Evolutionary conservation across 2,329 filamentous ascomycete species (phyloP).

Genomic region (Xylaria arbuscula): DNA sequence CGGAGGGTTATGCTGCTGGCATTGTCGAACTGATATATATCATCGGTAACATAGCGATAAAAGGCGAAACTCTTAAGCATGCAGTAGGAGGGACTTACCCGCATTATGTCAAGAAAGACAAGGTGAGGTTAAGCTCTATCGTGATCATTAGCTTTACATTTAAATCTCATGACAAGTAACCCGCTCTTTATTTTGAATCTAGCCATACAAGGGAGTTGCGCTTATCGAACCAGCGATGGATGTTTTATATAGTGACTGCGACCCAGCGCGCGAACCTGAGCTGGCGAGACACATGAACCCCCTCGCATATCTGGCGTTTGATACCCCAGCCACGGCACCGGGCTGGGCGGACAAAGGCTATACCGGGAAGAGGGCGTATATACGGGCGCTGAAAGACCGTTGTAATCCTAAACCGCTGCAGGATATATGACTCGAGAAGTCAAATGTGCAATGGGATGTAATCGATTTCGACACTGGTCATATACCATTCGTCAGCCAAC

Average conservation of each 20-base stretch:
- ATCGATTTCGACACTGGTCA: slow-evolving; percentile 44
- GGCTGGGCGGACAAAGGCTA: neutral
- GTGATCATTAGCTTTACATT: neutral
- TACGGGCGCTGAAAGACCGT: neutral
- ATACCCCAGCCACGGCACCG: neutral
- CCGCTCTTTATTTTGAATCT: neutral
- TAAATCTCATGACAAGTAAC: neutral
- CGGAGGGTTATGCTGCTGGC: neutral
- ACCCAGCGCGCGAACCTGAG: neutral
- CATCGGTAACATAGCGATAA: neutral
- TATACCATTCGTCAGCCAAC: slow-evolving; percentile 46
- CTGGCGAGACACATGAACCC: neutral
- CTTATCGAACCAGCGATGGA: slow-evolving; percentile 1
- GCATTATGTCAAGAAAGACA: neutral
- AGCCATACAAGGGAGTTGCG: neutral
- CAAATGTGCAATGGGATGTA: slow-evolving; percentile 44
- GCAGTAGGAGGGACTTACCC: neutral
- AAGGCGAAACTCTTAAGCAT: neutral
- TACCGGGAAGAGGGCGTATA: neutral
- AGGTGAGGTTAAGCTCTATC: neutral
- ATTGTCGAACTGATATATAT: neutral
- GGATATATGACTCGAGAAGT: slow-evolving; percentile 7
- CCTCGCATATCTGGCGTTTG: neutral
- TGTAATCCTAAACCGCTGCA: neutral
- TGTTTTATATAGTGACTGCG: neutral